A percentile compares a stretch with the other conserved stretches of the same genome.
phyloP scores from a whole-genome alignment of 2,329 filamentous ascomycete genomes.

The Hypocreales sp. region DNA sequence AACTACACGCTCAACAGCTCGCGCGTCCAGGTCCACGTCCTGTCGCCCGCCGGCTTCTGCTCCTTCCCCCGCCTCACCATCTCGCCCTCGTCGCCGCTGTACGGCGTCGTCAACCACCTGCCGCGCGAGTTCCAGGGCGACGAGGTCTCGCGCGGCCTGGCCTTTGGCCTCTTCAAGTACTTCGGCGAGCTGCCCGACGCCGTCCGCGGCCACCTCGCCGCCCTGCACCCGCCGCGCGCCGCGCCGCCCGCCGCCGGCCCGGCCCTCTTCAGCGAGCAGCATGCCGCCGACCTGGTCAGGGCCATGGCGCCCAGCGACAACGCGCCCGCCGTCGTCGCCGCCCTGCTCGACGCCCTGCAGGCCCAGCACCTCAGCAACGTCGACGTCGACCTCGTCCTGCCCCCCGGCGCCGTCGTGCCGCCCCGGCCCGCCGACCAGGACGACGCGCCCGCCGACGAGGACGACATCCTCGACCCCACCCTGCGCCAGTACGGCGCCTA shows the following conservation, averaged over 20 bases:
- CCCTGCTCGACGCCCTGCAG: slow-evolving; percentile 60
- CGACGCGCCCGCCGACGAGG: slow-evolving; percentile 44
- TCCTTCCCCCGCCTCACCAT: slow-evolving; percentile 86
- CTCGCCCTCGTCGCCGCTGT: slow-evolving; percentile 82
- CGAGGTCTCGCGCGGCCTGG: slow-evolving; percentile 78
- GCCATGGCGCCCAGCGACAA: slow-evolving; percentile 74
- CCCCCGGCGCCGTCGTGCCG: slow-evolving; percentile 58
- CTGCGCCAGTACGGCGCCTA: slow-evolving; percentile 63
- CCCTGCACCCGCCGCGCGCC: slow-evolving; percentile 36
- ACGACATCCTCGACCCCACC: slow-evolving; percentile 48
- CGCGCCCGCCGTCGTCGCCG: slow-evolving; percentile 53
- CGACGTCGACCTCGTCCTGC: slow-evolving; percentile 77
- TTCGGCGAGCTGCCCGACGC: slow-evolving; percentile 71
- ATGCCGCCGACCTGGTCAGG: slow-evolving; percentile 80
- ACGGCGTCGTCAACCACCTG: slow-evolving; percentile 76
- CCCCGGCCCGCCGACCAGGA: slow-evolving; percentile 43
- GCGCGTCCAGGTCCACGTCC: slow-evolving; percentile 86
- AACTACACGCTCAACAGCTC: slow-evolving; percentile 81
- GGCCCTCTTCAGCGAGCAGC: slow-evolving; percentile 72
- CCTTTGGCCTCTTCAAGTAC: slow-evolving; percentile 88
- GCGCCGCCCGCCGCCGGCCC: slow-evolving; percentile 49
- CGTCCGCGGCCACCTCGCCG: slow-evolving; percentile 57
- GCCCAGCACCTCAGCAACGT: slow-evolving; percentile 73
- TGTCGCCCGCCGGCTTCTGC: slow-evolving; percentile 75
- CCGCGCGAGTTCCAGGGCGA: slow-evolving; percentile 92